A percentile compares a stretch with the other conserved stretches of the same genome.
These are phyloP conservation scores for Auxenochlorella pyrenoidosa DNA, from an alignment of 139 green algal genomes.

Conservation along the genomic window DNA sequence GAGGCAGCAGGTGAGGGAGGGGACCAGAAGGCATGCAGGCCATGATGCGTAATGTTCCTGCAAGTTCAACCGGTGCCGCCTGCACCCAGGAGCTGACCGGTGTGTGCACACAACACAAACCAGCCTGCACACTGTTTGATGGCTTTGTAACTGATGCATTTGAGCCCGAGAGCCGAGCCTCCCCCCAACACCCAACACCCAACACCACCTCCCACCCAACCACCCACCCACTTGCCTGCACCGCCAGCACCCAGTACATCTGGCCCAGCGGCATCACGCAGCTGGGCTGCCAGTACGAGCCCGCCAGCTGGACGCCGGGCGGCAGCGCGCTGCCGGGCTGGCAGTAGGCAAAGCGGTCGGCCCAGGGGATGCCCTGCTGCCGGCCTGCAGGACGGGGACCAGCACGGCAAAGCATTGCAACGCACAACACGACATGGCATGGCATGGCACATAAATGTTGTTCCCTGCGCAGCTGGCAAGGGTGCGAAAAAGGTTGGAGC, in stretches of 20 bases:
- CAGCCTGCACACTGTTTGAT: too few species aligned
- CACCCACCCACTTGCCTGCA: conserved; percentile 59
- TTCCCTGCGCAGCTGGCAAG: background rate
- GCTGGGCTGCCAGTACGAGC: conserved; percentile 60
- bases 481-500: background rate
- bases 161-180: too few species aligned
- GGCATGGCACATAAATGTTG: background rate
- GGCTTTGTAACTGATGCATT: too few species aligned
- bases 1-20: background rate
- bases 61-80: too few species aligned
- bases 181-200: too few species aligned
- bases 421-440: background rate
- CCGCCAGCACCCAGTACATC: conserved; percentile 56
- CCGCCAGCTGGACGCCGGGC: background rate
- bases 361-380: conserved; percentile 62
- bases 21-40: too few species aligned
- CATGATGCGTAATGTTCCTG: too few species aligned
- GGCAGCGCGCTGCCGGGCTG: conserved; percentile 25
- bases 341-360: conserved; percentile 73
- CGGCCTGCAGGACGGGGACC: conserved; percentile 4
- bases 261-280: conserved; percentile 73
- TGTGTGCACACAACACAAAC: too few species aligned
- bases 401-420: too few species aligned
- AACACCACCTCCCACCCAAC: too few species aligned
- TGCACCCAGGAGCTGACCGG: too few species aligned